Evolutionary conservation across 2,329 filamentous ascomycete species (phyloP), one percentile per base, ranked within the genome.

Genomic region (Colletotrichum sp.): DNA sequence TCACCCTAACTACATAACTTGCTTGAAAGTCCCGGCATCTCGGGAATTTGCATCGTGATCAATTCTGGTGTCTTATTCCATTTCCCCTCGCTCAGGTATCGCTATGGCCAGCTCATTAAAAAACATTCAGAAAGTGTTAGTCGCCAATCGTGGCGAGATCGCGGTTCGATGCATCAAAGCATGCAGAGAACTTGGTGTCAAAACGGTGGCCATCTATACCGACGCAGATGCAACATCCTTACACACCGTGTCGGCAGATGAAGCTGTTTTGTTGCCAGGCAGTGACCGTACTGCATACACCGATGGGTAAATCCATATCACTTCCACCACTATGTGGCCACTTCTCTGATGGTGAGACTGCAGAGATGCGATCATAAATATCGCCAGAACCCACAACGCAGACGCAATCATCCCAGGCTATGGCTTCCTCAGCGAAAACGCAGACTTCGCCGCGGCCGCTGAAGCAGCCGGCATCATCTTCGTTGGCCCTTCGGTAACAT

Each of bases 351-450:
- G 6, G 2, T 13, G 10, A 21, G n/a, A 21, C 10, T n/a, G 10
- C 3, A 52, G 43, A 52, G 43, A 52, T 52, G 43, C 43, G 43
- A 52, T 52, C 10, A 52, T 52, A 21, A 7, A 21, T 6, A 52
- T 52, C 43, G 43, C 43, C 43, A 4, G 1, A 13, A 13, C 43
- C n/a, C 55, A 28, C 13, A 78, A 83, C 4, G 88, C 83, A 10
- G 85, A 93, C 77, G 90, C 90, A 5, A 88, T 94, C 18, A 90
- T 93, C 64, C 91, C 92, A 0, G 92, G 92, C 5, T 93, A 93
- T 83, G 92, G 92, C 2, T 93, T 93, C 77, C 82, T 93, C 5
- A 90, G 88, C 7, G 92, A 93, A 71, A 93, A 93, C 79, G 87
- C 89, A 8, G 87, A 89, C 13, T 94, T 94, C 78, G 91, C 92